Conservation (phyloP, 805 yeast species). For the Yueomyces sp. region DNA sequence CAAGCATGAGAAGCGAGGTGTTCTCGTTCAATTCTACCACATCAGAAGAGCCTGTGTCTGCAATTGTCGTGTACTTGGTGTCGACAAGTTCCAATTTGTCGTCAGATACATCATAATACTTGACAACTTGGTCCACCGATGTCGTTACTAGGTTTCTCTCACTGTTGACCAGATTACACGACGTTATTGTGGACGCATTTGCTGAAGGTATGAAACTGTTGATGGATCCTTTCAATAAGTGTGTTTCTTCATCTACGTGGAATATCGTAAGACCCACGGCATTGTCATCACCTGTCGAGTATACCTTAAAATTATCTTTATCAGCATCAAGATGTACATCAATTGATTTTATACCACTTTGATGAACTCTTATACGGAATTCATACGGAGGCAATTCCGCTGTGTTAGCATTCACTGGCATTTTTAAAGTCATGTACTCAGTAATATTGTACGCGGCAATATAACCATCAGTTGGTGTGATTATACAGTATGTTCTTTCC, state of each 20-base stretch:
- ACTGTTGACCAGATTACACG: conserved; percentile 29
- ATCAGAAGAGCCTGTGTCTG: conserved; percentile 77
- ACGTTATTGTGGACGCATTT: conserved; percentile 80
- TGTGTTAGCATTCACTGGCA: conserved; percentile 3
- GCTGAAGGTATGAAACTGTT: conserved; percentile 36
- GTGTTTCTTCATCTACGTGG: conserved; percentile 11
- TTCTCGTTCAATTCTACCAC: conserved; percentile 19
- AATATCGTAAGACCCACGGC: conserved; percentile 37
- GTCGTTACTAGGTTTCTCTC: conserved; percentile 36
- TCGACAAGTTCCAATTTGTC: conserved; percentile 21
- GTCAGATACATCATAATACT: conserved; percentile 41
- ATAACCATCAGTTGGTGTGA: conserved; percentile 78
- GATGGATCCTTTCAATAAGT: conserved; percentile 12
- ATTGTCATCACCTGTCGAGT: conserved; percentile 93
- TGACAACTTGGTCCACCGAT: conserved; percentile 73
- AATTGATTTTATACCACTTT: conserved; percentile 71
- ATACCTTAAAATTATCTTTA: conserved; percentile 22
- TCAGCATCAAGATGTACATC: conserved; percentile 14
- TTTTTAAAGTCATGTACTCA: conserved; percentile 9
- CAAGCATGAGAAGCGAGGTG: conserved; percentile 34
- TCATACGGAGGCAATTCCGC: conserved; percentile 4
- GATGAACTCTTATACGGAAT: conserved; percentile 49
- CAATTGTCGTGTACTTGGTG: conserved; percentile 59
- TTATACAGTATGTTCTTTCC: conserved; percentile 27
- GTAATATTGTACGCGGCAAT: conserved; percentile 48